Conservation (phyloP, 2,329 filamentous ascomycete species). For the Trichoderma sp. region DNA sequence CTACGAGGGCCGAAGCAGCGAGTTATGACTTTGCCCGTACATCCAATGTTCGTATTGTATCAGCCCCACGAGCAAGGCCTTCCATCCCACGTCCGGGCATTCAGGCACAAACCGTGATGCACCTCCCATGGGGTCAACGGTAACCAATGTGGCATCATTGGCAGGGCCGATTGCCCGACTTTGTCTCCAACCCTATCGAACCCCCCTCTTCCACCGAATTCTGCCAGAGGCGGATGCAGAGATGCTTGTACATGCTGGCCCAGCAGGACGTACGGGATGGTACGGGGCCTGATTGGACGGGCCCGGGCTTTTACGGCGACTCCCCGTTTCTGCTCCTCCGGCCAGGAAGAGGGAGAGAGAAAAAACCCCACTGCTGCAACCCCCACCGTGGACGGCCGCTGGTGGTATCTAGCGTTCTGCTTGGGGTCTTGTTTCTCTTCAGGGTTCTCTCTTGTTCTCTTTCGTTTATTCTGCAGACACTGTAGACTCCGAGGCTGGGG, state of each 20-base stretch:
- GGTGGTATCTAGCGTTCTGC: neutral
- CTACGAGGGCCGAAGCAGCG: neutral
- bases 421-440: neutral
- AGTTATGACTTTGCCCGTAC: neutral
- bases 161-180: neutral
- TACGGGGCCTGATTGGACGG: slow-evolving; percentile 15
- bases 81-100: neutral
- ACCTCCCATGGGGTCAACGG: neutral
- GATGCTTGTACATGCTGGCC: neutral
- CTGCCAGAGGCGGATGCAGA: neutral
- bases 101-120: slow-evolving; percentile 5
- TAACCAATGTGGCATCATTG: slow-evolving; percentile 1
- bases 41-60: neutral
- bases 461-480: neutral
- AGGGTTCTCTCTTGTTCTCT: neutral
- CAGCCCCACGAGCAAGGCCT: neutral
- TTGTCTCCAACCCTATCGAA: slow-evolving; percentile 1
- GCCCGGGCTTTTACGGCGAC: slow-evolving; percentile 8
- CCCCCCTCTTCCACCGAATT: slow-evolving; percentile 12
- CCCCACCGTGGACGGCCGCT: neutral
- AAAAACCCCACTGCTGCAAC: neutral
- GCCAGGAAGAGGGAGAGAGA: neutral
- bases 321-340: slow-evolving; percentile 1
- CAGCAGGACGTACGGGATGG: slow-evolving; percentile 7
- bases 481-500: neutral